phyloP scores from a whole-genome alignment of 345 rosid species.

The Barbarea vulgaris region DNA sequence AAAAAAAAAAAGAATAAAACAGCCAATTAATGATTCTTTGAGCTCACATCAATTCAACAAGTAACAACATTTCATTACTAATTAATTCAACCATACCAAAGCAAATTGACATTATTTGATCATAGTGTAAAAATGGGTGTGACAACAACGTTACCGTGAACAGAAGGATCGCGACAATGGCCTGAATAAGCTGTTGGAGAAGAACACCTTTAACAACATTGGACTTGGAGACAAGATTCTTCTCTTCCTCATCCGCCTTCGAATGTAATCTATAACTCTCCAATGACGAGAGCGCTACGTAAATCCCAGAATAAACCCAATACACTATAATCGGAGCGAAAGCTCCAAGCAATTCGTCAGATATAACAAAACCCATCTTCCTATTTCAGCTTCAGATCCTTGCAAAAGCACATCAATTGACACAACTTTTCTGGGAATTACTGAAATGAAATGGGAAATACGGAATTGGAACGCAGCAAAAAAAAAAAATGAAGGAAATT shows the following conservation, averaged over 20 bases:
- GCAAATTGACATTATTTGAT: not conserved
- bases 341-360: slow-evolving; percentile 74
- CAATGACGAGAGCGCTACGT: slow-evolving; percentile 48
- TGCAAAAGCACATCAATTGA: not conserved
- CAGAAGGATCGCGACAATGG: slow-evolving; percentile 63
- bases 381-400: not conserved
- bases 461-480: not conserved
- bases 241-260: slow-evolving; percentile 66
- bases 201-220: slow-evolving; percentile 76
- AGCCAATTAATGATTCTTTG: not conserved
- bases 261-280: slow-evolving; percentile 70
- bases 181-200: slow-evolving; percentile 66
- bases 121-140: not conserved
- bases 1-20: no score
- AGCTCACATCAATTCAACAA: not conserved
- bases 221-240: slow-evolving; percentile 66
- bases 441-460: not conserved
- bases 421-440: not conserved
- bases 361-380: slow-evolving; percentile 51
- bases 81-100: not conserved
- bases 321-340: slow-evolving; percentile 64
- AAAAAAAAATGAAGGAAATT: not conserved
- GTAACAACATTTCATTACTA: not conserved
- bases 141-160: slow-evolving; percentile 48
- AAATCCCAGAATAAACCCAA: slow-evolving; percentile 74